Base-by-base conservation (phyloP, 306 rosid species). In the Lathyrus oleraceus region DNA sequence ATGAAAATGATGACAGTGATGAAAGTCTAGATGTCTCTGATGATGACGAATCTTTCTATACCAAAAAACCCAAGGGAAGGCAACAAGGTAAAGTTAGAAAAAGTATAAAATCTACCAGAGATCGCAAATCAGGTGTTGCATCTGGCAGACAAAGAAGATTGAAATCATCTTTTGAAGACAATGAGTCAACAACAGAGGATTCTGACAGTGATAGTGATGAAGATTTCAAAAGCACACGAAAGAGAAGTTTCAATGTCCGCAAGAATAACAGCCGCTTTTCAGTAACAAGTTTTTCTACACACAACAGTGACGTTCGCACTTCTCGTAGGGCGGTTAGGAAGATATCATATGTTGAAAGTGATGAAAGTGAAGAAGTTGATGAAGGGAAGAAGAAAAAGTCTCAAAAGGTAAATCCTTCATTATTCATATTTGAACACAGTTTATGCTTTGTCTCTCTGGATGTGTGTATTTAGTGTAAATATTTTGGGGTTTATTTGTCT, bases 311-410 rank as follows among this genome's bases (percentile, higher is more conserved):
- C 62, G 88, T 87, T 80, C 97, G 99, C 76, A 86, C 92, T 61
- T 95, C 99, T 72, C 83, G 82, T 72, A 87, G 99, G 79, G 72
- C 97, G 47, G 87, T 87, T 73, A 85, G 95, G 82, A 95, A 95
- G 85, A 97, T 91, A 53, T 95, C 99, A n/a, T 95, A 95, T 84
- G 95, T 85, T 85, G 99, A 95, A 85, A 95, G 99, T 81, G 99
- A 95, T 44, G 99, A 76, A 84, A 91, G 97, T 80, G 99, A 95
- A 72, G 99, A 87, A 39, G 79, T 70, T 51, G 99, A 91, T 69
- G 99, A 91, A 77, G 91, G 89, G 77, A 94, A 86, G 81, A 94
- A 93, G 91, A 95, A 89, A 64, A 91, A 88, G 84, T 59, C 85
- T 21, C 97, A 83, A 56, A 95, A 91, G 91, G 99, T 95, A 78